phyloP scores from a whole-genome alignment of 352 stramenopile species.

The Globisporangium polare region DNA sequence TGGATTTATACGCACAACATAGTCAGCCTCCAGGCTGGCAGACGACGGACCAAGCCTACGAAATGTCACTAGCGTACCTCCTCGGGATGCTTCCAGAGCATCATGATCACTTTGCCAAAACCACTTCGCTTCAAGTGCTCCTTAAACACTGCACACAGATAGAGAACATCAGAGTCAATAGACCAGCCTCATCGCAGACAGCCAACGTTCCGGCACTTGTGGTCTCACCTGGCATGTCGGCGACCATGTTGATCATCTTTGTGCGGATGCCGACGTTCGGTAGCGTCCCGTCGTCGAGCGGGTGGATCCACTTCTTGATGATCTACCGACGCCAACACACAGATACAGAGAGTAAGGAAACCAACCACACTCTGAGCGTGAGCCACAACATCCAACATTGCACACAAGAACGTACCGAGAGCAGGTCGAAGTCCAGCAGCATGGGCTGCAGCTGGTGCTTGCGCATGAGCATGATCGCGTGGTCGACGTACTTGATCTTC shows the following conservation, averaged over 20 bases:
- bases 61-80: constrained; percentile 45
- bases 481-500: constrained; percentile 84
- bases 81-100: constrained; percentile 83
- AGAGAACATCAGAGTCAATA: not conserved
- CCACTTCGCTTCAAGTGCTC: constrained; percentile 86
- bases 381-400: no score
- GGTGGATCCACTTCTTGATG: constrained; percentile 89
- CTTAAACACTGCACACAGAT: constrained; percentile 59
- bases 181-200: no score
- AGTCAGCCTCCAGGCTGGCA: not conserved
- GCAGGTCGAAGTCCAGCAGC: constrained; percentile 82
- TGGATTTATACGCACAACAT: no score
- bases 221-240: constrained; percentile 75
- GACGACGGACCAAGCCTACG: not conserved
- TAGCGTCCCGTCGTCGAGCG: constrained; percentile 67
- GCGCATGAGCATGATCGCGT: constrained; percentile 61
- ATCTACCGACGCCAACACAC: constrained; percentile 35
- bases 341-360: not conserved
- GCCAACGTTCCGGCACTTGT: no score
- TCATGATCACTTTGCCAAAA: constrained; percentile 87
- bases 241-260: constrained; percentile 84
- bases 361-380: not conserved
- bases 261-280: constrained; percentile 83
- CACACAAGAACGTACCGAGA: constrained; percentile 49
- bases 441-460: constrained; percentile 87